These are phyloP conservation scores for Pyrrhoderma lamaoense DNA, from an alignment of 1,284 basidiomycete species.

Conservation along the genomic window DNA sequence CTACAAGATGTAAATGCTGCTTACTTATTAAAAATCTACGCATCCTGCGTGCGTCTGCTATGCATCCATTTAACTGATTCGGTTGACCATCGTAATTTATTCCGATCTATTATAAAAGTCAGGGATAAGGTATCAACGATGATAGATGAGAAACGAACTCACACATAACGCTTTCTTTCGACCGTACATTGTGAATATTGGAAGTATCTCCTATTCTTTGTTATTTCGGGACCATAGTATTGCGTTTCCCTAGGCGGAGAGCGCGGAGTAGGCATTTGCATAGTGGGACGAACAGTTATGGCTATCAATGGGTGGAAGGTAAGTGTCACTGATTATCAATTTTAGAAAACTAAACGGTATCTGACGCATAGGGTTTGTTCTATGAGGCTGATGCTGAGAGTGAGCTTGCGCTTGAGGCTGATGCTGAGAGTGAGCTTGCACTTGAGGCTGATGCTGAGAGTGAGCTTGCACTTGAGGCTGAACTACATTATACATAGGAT, in stretches of 20 bases:
- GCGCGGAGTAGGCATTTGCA: slow-evolving; percentile 13
- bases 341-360: neutral
- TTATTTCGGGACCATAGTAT: slow-evolving; percentile 10
- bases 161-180: slow-evolving; percentile 19
- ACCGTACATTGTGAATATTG: slow-evolving; percentile 17
- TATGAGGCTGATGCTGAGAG: neutral
- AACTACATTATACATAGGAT: neutral
- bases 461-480: too few species aligned
- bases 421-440: neutral
- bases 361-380: neutral
- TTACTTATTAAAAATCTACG: slow-evolving; percentile 62
- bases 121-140: neutral
- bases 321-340: neutral
- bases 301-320: neutral
- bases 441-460: too few species aligned
- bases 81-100: slow-evolving; percentile 71
- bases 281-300: neutral
- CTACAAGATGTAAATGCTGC: slow-evolving; percentile 23
- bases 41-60: slow-evolving; percentile 77
- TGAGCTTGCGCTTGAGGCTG: neutral
- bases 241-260: slow-evolving; percentile 8
- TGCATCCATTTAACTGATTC: slow-evolving; percentile 65
- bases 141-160: neutral
- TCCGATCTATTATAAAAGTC: slow-evolving; percentile 45
- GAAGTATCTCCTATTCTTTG: slow-evolving; percentile 8